Evolutionary conservation across 805 yeast species (phyloP).

Genomic region (Diddensiella transvaalensis): DNA sequence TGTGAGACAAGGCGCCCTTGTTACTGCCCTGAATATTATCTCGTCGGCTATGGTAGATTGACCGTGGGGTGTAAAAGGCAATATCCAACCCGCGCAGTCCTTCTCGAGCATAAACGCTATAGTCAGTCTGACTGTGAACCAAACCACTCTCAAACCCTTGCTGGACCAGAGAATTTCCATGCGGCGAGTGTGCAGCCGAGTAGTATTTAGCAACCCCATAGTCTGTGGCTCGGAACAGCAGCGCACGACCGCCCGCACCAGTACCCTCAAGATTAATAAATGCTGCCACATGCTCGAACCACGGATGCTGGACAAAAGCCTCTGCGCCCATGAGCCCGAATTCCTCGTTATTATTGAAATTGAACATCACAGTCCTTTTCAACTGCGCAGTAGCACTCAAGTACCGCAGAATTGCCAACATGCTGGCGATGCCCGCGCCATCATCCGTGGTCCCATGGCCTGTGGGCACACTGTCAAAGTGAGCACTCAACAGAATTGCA

Average conservation of each 20-base stretch:
- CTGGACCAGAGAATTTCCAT: slow-evolving; percentile 76
- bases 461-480: slow-evolving; percentile 85
- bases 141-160: slow-evolving; percentile 75
- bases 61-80: slow-evolving; percentile 83
- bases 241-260: slow-evolving; percentile 84
- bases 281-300: slow-evolving; percentile 53
- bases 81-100: slow-evolving; percentile 85
- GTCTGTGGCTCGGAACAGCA: slow-evolving; percentile 81
- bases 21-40: slow-evolving; percentile 66
- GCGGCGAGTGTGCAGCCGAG: slow-evolving; percentile 53
- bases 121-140: slow-evolving; percentile 82
- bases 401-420: slow-evolving; percentile 64
- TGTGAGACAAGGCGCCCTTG: slow-evolving; percentile 74
- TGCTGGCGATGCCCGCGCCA: slow-evolving; percentile 81
- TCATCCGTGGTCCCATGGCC: slow-evolving; percentile 89
- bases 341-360: slow-evolving; percentile 88
- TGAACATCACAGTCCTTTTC: slow-evolving; percentile 67
- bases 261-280: slow-evolving; percentile 88
- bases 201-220: slow-evolving; percentile 60
- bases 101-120: slow-evolving; percentile 57
- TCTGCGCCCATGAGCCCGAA: slow-evolving; percentile 82
- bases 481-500: slow-evolving; percentile 76
- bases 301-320: slow-evolving; percentile 66
- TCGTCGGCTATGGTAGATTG: slow-evolving; percentile 72
- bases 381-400: slow-evolving; percentile 49